Evolutionary conservation across 2,329 filamentous ascomycete species (phyloP).

Genomic region (Akanthomyces dipterigenus): DNA sequence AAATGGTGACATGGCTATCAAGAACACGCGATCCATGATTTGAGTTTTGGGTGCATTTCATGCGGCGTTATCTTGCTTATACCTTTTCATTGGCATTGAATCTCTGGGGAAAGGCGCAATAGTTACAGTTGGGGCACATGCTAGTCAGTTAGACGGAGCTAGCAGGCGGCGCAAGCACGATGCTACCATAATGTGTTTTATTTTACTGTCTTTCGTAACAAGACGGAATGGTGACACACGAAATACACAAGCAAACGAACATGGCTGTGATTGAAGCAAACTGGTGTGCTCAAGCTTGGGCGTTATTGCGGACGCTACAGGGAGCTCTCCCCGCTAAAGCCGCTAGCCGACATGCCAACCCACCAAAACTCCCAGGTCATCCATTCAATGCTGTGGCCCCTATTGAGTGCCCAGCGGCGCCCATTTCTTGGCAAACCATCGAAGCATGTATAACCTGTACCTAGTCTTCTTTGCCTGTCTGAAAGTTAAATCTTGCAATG

Average conservation of each 20-base stretch:
- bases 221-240: neutral
- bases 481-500: slow-evolving; percentile 17
- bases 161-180: neutral
- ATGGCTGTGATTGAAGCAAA: neutral
- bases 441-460: neutral
- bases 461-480: neutral
- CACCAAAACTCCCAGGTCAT: neutral
- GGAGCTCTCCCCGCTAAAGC: neutral
- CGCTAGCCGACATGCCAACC: neutral
- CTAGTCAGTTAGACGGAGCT: neutral
- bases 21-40: neutral
- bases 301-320: neutral
- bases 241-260: neutral
- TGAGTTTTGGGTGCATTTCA: slow-evolving; percentile 5
- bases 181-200: neutral
- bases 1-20: neutral
- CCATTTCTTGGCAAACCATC: neutral
- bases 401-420: neutral
- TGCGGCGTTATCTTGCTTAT: slow-evolving; percentile 6
- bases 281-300: neutral
- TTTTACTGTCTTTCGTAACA: slow-evolving; percentile 7
- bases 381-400: slow-evolving; percentile 1
- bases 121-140: neutral
- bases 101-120: neutral
- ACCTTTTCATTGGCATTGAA: neutral